Evolutionary conservation across 2,329 filamentous ascomycete genomes (phyloP), one percentile per base, ranked within the genome.

Genomic region (Colletotrichum gloeosporioides): DNA sequence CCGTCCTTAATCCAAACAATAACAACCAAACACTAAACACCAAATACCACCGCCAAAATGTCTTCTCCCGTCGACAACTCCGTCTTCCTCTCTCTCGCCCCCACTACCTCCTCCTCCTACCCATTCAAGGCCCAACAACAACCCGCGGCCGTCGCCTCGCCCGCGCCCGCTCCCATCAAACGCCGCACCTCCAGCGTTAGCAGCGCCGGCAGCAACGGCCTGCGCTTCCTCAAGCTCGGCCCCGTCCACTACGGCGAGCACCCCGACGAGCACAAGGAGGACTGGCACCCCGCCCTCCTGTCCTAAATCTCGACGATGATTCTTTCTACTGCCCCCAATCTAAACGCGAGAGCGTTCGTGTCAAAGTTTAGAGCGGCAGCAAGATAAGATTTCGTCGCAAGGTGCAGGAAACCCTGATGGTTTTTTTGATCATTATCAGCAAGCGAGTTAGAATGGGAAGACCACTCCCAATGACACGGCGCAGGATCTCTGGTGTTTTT

Each of bases 231-330:
- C 79, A 93, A 92, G 87, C 90, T 93, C 74, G 90, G 90, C 29
- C 91, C 91, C 39, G 91, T 93, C 75, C 90, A 93, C 88, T 92
- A 88, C 84, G 92, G 92, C 78, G 91, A 90, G 86, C 89, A 91
- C 83, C 85, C 85, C 27, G 90, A 87, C 77, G 90, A 89, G 71
- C 86, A 90, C 86, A 88, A 90, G 85, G 87, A 85, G 62, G 75
- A 77, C 55, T 77, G 75, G 75, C 53, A 77, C 67, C 72, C 72
- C 25, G 75, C 66, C 16, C 71, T 77, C 18, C 44, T 68, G 39
- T 62, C 63, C 44, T 76, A 73, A 12, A 36, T 22, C 8, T 22
- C 18, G 67, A 44, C 13, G 27, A 22, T 44, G 31, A 18, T 36
- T 2, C 25, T 15, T n/a, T 18, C 7, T 8, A 6, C 44, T 53